Evolutionary conservation across 148 eudicot species (phyloP).

Genomic region (Rheum nobile): DNA sequence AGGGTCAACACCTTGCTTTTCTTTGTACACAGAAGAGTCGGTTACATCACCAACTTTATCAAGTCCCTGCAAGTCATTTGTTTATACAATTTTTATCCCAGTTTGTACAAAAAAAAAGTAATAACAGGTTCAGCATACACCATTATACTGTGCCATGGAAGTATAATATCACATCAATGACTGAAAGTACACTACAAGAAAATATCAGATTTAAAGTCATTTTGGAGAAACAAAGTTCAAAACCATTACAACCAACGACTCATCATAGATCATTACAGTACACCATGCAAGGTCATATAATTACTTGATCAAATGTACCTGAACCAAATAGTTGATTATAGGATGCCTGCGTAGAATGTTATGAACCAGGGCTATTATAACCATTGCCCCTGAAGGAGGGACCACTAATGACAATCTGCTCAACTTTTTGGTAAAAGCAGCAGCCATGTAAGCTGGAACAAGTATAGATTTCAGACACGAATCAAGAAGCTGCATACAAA

Average conservation of each 20-base stretch:
- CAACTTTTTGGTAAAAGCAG: constrained; percentile 88
- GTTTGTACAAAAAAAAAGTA: not conserved
- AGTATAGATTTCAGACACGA: constrained; percentile 85
- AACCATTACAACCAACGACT: not conserved
- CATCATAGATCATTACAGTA: not conserved
- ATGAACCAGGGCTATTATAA: constrained; percentile 71
- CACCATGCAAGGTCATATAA: not conserved
- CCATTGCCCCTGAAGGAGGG: constrained; percentile 78
- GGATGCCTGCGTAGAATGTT: constrained; percentile 88
- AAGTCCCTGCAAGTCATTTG: not conserved
- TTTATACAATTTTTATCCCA: not conserved
- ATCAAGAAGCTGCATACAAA: constrained; percentile 63
- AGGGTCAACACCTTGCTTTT: constrained; percentile 56
- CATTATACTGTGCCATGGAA: constrained; percentile 35
- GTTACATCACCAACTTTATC: not conserved
- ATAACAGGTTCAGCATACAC: not conserved
- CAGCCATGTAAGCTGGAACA: constrained; percentile 88
- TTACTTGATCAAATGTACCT: constrained; percentile 28
- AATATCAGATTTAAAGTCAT: not conserved
- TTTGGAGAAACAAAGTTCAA: not conserved
- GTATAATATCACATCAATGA: not conserved
- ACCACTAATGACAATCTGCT: constrained; percentile 74
- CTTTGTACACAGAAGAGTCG: constrained; percentile 15
- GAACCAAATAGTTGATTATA: constrained; percentile 73
- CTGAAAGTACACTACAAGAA: not conserved